These are phyloP conservation scores for Ascochyta koolunga DNA, from an alignment of 2,329 filamentous ascomycete species.

Conservation along the genomic window DNA sequence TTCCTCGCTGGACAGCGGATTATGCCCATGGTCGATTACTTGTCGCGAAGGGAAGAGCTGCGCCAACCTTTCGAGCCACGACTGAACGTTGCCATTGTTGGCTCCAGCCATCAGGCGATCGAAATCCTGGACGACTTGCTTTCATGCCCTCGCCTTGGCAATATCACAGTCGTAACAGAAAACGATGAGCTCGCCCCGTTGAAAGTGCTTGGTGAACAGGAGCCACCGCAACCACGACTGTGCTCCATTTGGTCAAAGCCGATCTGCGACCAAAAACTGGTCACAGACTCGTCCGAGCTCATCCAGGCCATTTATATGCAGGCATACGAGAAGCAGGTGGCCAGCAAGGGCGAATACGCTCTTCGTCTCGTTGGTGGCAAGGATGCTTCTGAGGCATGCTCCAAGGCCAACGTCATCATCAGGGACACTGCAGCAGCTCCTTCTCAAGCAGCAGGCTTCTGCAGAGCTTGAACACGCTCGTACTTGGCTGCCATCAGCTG, in stretches of 20 bases:
- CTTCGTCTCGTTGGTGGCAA: conserved; percentile 38
- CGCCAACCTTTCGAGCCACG: conserved; percentile 35
- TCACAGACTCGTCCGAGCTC: conserved; percentile 36
- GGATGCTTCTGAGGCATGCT: conserved; percentile 32
- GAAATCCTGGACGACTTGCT: conserved; percentile 45
- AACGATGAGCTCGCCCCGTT: conserved; percentile 40
- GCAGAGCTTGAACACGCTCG: conserved; percentile 39
- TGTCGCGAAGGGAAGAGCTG: conserved; percentile 37
- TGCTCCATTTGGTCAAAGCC: conserved; percentile 47
- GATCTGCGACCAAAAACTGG: conserved; percentile 24
- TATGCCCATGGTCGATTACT: conserved; percentile 41
- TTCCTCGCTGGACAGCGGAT: conserved; percentile 44
- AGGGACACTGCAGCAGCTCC: conserved; percentile 29
- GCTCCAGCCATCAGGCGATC: conserved; percentile 34
- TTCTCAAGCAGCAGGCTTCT: conserved; percentile 31
- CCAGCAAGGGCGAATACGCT: conserved; percentile 38
- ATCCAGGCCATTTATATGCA: conserved; percentile 43
- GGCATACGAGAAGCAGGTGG: conserved; percentile 46
- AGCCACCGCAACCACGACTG: conserved; percentile 37
- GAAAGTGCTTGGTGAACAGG: conserved; percentile 30
- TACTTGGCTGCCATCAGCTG: conserved; percentile 44
- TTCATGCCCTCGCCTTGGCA: conserved; percentile 41
- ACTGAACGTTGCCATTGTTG: conserved; percentile 40
- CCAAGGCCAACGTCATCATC: conserved; percentile 39
- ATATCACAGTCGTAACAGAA: conserved; percentile 44